Evolutionary conservation across 208 protist genomes (phyloP).

Genomic region (Leishmania major): DNA sequence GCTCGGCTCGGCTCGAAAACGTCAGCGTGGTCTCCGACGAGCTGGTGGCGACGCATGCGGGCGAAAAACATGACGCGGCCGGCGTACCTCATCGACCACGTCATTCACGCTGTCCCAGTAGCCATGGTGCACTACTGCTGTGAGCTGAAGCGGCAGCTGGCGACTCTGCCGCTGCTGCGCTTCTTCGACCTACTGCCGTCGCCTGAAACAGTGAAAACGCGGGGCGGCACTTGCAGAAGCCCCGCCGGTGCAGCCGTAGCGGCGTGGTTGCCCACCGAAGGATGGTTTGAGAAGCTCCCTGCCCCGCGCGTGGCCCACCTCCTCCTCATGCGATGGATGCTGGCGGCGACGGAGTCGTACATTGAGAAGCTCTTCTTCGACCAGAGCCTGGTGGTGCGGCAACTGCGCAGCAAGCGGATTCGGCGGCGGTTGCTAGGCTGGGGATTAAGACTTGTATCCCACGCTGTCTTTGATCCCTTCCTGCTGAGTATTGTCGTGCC

Average conservation of each 20-base stretch:
- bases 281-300: constrained; percentile 16
- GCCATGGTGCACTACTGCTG: constrained; percentile 63
- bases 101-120: constrained; percentile 70
- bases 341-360: constrained; percentile 45
- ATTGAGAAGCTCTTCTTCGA: constrained; percentile 66
- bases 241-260: not conserved
- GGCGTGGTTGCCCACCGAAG: constrained; percentile 30
- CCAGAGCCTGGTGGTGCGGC: constrained; percentile 67
- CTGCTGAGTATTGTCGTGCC: constrained; percentile 65
- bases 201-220: not conserved
- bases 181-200: constrained; percentile 38
- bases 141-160: constrained; percentile 63
- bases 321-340: constrained; percentile 44
- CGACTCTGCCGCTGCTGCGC: constrained; percentile 60
- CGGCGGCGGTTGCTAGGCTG: constrained; percentile 58
- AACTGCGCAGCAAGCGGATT: constrained; percentile 64
- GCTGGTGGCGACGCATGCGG: constrained; percentile 31
- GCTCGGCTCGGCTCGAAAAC: not conserved
- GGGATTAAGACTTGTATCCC: constrained; percentile 56
- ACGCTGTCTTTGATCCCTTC: constrained; percentile 69
- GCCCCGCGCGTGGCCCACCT: constrained; percentile 23
- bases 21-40: constrained; percentile 17
- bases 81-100: constrained; percentile 51
- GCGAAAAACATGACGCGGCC: constrained; percentile 41
- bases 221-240: not conserved